These are phyloP conservation scores for Rhododendron vialii DNA, from an alignment of 148 eudicot genomes.

Conservation along the genomic window DNA sequence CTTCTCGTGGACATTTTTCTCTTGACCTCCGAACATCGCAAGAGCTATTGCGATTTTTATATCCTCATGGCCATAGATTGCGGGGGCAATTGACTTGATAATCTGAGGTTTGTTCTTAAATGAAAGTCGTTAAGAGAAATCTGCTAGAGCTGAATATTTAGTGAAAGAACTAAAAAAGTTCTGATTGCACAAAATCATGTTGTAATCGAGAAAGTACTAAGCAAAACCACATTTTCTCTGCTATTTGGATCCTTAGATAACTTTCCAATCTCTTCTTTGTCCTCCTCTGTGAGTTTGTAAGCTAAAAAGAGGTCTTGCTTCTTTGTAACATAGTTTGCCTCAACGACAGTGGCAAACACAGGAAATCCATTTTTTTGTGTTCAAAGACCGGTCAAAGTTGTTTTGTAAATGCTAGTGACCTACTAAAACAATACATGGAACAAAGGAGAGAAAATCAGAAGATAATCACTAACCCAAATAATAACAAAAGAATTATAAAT, in stretches of 20 bases:
- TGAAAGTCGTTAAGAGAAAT: background rate
- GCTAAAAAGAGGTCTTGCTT: slow-evolving; percentile 98
- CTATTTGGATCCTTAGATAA: slow-evolving; percentile 87
- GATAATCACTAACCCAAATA: background rate
- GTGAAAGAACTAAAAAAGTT: background rate
- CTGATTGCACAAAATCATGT: background rate
- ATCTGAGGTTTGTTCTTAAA: slow-evolving; percentile 47
- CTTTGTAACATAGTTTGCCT: slow-evolving; percentile 90
- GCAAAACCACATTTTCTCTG: slow-evolving; percentile 70
- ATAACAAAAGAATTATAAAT: background rate
- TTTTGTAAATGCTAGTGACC: slow-evolving; percentile 90
- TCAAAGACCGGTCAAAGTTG: slow-evolving; percentile 86
- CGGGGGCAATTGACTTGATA: slow-evolving; percentile 91
- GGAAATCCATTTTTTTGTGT: slow-evolving; percentile 97
- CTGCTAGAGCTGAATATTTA: background rate
- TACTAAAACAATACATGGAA: slow-evolving; percentile 44
- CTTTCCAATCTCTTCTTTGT: slow-evolving; percentile 91
- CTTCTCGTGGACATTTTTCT: slow-evolving; percentile 89
- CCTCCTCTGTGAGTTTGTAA: slow-evolving; percentile 90
- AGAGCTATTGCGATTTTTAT: slow-evolving; percentile 94
- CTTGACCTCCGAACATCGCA: slow-evolving; percentile 99
- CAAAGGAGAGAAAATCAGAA: slow-evolving; percentile 5
- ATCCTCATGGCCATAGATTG: slow-evolving; percentile 96
- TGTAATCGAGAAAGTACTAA: background rate
- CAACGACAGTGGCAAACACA: slow-evolving; percentile 94